A percentile compares a stretch with the other conserved stretches of the same genome.
These are phyloP conservation scores for Mycena belliarum DNA, from an alignment of 768 basidiomycete species.

Conservation along the genomic window DNA sequence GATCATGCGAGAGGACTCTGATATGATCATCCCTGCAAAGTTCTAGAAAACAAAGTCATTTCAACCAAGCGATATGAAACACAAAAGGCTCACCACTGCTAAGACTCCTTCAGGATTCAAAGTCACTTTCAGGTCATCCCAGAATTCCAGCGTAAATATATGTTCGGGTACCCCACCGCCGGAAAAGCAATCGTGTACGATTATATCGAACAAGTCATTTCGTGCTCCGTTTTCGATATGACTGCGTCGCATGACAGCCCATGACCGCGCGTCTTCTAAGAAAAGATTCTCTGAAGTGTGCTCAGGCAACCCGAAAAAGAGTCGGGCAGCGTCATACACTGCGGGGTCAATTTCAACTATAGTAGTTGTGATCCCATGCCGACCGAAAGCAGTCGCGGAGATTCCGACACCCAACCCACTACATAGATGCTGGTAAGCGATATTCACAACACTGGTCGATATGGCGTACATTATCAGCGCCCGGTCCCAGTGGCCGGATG, in stretches of 20 bases:
- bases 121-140: conserved; percentile 64
- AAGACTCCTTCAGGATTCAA: conserved; percentile 74
- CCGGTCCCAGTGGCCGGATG: conserved; percentile 40
- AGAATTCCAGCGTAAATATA: conserved; percentile 84
- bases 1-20: conserved; percentile 64
- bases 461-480: conserved; percentile 70
- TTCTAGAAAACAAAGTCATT: no score
- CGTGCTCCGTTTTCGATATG: conserved; percentile 29
- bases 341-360: conserved; percentile 93
- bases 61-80: not conserved
- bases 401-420: conserved; percentile 91
- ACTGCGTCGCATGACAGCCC: conserved; percentile 51
- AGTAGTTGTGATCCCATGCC: conserved; percentile 70
- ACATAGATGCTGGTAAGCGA: conserved; percentile 13
- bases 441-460: conserved; percentile 3
- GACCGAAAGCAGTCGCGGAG: conserved; percentile 71
- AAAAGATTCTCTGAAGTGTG: conserved; percentile 62
- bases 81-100: conserved; percentile 63
- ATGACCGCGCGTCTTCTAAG: conserved; percentile 74
- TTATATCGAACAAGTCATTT: conserved; percentile 57
- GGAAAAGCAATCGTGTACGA: conserved; percentile 92
- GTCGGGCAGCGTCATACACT: conserved; percentile 80
- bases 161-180: conserved; percentile 89
- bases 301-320: conserved; percentile 77
- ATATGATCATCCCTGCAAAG: conserved; percentile 72